Evolutionary conservation across 352 stramenopile species (phyloP).

Genomic region (Phytopythium litorale): DNA sequence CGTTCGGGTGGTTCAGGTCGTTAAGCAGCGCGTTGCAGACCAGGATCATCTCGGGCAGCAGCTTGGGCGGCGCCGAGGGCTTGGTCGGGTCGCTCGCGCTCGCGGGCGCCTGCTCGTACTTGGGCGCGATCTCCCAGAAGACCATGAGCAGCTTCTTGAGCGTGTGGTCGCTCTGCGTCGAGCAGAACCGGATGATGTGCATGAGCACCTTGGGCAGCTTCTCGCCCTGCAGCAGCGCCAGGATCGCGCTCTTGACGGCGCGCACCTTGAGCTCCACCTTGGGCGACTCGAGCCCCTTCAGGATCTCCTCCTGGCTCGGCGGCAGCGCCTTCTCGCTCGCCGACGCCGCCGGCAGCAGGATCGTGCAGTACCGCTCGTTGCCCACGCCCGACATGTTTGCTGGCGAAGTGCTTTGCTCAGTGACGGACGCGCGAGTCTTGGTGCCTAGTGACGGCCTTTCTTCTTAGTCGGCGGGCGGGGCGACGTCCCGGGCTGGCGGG

Average conservation of each 20-base stretch:
- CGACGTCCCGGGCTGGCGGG: not conserved
- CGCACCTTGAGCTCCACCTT: constrained; percentile 96
- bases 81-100: constrained; percentile 17
- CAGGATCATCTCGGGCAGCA: constrained; percentile 99
- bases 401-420: not conserved
- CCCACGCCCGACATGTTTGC: constrained; percentile 55
- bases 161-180: constrained; percentile 98
- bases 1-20: constrained; percentile 99
- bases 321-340: constrained; percentile 58
- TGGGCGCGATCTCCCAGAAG: constrained; percentile 99
- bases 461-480: not conserved
- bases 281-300: constrained; percentile 95
- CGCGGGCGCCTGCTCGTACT: constrained; percentile 89
- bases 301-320: constrained; percentile 94
- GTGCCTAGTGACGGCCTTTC: not conserved
- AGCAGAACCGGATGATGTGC: constrained; percentile 99
- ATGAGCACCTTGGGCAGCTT: constrained; percentile 98
- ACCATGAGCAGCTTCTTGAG: constrained; percentile 99
- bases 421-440: no score
- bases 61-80: constrained; percentile 77
- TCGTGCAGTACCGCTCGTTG: constrained; percentile 86
- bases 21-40: constrained; percentile 99
- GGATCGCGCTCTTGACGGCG: constrained; percentile 98
- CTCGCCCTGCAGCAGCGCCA: constrained; percentile 97
- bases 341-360: constrained; percentile 61